Evolutionary conservation across 1,284 basidiomycete genomes (phyloP).

Genomic region (Cryptococcus wingfieldii): DNA sequence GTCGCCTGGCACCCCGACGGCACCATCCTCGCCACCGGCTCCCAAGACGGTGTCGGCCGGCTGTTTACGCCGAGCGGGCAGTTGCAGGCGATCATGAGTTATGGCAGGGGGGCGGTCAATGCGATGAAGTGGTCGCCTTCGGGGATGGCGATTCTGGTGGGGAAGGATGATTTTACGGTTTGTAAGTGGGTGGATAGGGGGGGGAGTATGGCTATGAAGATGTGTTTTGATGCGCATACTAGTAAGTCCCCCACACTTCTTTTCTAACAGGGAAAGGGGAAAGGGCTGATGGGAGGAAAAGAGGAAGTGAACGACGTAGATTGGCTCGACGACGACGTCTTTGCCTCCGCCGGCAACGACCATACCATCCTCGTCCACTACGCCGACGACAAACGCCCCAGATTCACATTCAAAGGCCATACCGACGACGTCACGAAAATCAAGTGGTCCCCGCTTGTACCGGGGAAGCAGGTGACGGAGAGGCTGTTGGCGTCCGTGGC

Average conservation of each 20-base stretch:
- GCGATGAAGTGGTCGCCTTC: conserved; percentile 41
- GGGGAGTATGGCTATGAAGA: conserved; percentile 23
- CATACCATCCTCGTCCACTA: conserved; percentile 40
- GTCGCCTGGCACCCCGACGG: conserved; percentile 44
- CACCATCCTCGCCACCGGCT: conserved; percentile 37
- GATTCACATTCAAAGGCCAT: conserved; percentile 41
- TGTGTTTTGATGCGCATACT: conserved; percentile 35
- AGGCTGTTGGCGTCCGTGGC: conserved; percentile 37
- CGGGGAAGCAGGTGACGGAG: conserved; percentile 1
- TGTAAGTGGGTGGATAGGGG: conserved; percentile 14
- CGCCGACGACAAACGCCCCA: conserved; percentile 30
- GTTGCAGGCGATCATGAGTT: conserved; percentile 40
- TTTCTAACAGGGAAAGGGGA: too few relatives aligned
- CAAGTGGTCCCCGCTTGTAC: conserved; percentile 32
- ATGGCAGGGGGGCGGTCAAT: conserved; percentile 37
- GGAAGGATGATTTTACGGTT: conserved; percentile 35
- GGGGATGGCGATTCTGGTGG: conserved; percentile 35
- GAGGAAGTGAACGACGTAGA: conserved; percentile 47
- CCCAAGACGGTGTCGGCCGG: conserved; percentile 36
- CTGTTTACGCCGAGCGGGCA: conserved; percentile 43
- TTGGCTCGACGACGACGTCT: conserved; percentile 45
- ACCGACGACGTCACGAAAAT: conserved; percentile 42
- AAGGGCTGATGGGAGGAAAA: conserved; percentile 1
- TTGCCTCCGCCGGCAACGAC: conserved; percentile 43
- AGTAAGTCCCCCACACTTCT: too few relatives aligned